Evolutionary conservation across 352 stramenopile genomes (phyloP), one percentile per base, ranked within the genome.

Genomic region (Pythium monospermum): DNA sequence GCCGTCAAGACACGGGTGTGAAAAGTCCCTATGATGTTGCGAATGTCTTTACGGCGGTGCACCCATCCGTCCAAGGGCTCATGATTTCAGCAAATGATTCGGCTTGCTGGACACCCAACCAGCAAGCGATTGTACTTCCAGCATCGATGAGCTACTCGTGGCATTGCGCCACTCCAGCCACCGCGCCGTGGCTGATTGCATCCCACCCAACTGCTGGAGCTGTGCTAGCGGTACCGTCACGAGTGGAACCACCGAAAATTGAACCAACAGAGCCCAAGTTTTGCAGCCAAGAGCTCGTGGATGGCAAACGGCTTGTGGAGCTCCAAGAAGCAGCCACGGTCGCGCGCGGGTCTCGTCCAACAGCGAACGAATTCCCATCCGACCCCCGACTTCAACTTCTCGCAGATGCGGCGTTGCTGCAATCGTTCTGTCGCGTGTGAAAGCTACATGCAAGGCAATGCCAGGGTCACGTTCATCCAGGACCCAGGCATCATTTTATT

Each of bases 381-480:
- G 71, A 83, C 32, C 75, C 75, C 13, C 73, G 67, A 3, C 61
- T 91, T 19, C 74, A 89, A 52, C 68, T 90, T n/a, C 60, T 90
- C 21, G 79, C 79, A 2, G 81, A 90, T 37, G 79, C 79, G 2
- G 79, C 79, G 8, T 59, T 90, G 23, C 58, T 87, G 42, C 76
- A 90, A 42, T 86, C 72, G 4, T 76, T 90, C 33, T 80, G 74
- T 22, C 59, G 71, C 30, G 49, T 50, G 8, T 71, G 64, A 62
- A 63, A 49, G 11, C 12, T 22, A 26, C 19, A 3, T 6, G 13
- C 8, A 42, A 36, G 32, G 8, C 33, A 25, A 32, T 19, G n/a
- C n/a, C n/a, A n/a, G n/a, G n/a, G n/a, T n/a, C n/a, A n/a, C n/a
- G n/a, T n/a, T n/a, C n/a, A n/a, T n/a, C n/a, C n/a, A n/a, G n/a